phyloP scores from a whole-genome alignment of 805 yeast species.

The Candida tibetensis region DNA sequence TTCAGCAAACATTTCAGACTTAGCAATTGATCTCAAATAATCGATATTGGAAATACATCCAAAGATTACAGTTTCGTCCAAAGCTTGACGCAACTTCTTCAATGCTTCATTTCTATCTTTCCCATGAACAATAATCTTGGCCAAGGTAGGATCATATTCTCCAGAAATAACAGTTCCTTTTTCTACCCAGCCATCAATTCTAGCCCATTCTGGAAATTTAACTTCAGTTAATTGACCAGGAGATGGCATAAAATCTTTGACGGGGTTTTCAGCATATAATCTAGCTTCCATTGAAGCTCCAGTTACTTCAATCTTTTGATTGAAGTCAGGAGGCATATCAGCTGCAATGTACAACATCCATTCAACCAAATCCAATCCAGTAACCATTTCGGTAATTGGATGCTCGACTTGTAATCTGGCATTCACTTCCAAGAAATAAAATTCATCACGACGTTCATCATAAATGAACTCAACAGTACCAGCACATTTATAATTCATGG shows the following conservation, averaged over 20 bases:
- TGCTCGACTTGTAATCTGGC: slow-evolving; percentile 98
- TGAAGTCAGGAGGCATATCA: slow-evolving; percentile 78
- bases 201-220: slow-evolving; percentile 82
- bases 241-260: slow-evolving; percentile 90
- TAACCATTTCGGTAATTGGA: slow-evolving; percentile 93
- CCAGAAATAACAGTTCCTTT: slow-evolving; percentile 87
- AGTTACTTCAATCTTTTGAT: slow-evolving; percentile 52
- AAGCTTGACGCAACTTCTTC: slow-evolving; percentile 69
- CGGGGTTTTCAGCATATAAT: slow-evolving; percentile 95
- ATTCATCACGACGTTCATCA: slow-evolving; percentile 81
- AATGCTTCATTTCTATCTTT: slow-evolving; percentile 84
- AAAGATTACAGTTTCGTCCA: slow-evolving; percentile 79
- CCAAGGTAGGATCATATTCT: slow-evolving; percentile 94
- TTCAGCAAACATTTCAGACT: slow-evolving; percentile 77
- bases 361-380: slow-evolving; percentile 92
- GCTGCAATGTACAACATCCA: slow-evolving; percentile 96
- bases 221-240: slow-evolving; percentile 93
- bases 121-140: slow-evolving; percentile 95
- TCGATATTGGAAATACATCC: slow-evolving; percentile 92
- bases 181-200: slow-evolving; percentile 92
- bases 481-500: slow-evolving; percentile 90
- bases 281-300: slow-evolving; percentile 98
- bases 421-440: slow-evolving; percentile 93
- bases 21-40: slow-evolving; percentile 80
- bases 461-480: slow-evolving; percentile 97